phyloP scores from a whole-genome alignment of 306 rosid species.

The Lagenaria siceraria region DNA sequence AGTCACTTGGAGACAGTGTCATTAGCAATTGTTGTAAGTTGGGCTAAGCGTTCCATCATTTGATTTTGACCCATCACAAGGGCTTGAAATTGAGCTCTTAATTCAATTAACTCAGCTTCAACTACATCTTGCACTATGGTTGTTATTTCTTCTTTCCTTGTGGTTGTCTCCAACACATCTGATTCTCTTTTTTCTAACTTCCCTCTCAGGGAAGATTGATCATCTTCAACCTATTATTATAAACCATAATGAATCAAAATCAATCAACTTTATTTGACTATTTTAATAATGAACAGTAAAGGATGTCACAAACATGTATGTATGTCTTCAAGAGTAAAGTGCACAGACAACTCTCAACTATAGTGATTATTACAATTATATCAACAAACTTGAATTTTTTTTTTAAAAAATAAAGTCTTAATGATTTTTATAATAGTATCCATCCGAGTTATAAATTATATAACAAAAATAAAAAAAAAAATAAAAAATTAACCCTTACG shows the following conservation, averaged over 20 bases:
- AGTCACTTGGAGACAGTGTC: neutral
- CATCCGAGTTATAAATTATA: too few species aligned
- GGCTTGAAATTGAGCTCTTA: conserved; percentile 5
- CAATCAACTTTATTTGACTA: neutral
- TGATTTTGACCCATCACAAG: conserved; percentile 2
- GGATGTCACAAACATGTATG: neutral
- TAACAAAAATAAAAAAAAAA: too few species aligned
- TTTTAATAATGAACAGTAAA: neutral
- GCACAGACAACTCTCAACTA: neutral
- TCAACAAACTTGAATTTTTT: neutral
- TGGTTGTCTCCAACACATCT: neutral
- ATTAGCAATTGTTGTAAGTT: neutral
- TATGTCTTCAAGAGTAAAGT: neutral
- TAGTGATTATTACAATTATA: neutral
- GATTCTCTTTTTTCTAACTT: neutral
- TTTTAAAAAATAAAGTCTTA: neutral
- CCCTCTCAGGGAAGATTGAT: neutral
- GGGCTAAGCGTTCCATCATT: conserved; percentile 2
- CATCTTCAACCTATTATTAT: neutral
- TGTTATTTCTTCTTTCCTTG: conserved; percentile 4
- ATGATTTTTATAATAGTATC: too few species aligned
- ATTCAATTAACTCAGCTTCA: neutral
- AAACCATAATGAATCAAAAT: neutral
- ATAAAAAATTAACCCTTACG: too few species aligned
- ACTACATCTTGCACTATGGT: neutral